Evolutionary conservation across 257 asterid species (phyloP), one percentile per base, ranked within the genome.

Genomic region (Petunia axillaris): DNA sequence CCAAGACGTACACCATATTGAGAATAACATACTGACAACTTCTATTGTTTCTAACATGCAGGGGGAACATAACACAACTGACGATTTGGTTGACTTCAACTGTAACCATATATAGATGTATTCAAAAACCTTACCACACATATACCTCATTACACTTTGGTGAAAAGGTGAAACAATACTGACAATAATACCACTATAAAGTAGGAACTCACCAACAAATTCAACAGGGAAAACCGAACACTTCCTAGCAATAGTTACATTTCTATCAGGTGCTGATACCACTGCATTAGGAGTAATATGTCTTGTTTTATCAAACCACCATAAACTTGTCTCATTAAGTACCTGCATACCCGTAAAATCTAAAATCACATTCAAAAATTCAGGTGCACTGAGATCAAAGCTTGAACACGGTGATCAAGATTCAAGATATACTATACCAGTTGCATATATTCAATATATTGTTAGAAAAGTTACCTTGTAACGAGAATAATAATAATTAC

Each of bases 211-310:
- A 96, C 99, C 98, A 55, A 96, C 99, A 84, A 96, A 96, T 86
- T 96, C 99, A 82, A 96, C 94, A 6, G 98, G 98, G 82, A 96
- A 96, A 36, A 96, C 99, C 0, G 90, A 87, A 79, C 99, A 96
- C 83, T 96, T 96, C 90, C 90, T 94, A n/a, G 96, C 99, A 82
- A 96, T 91, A 25, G 99, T 96, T 37, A 92, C 99, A 66, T 94
- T 96, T 85, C 81, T 84, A 86, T 94, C 99, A 5, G 99, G 99
- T 14, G 89, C 86, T 40, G 91, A 90, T 79, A 96, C 86, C 80
- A 92, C 91, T 80, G 97, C 97, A 88, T 96, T 92, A 38, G 95
- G 92, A 84, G 86, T 85, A 77, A 96, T 96, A 86, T 96, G 97
- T 81, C 85, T 91, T 84, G 97, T 93, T 81, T 84, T 86, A 86